phyloP scores from a whole-genome alignment of 192 early-diverging fungal species.

The Podila epicladia region DNA sequence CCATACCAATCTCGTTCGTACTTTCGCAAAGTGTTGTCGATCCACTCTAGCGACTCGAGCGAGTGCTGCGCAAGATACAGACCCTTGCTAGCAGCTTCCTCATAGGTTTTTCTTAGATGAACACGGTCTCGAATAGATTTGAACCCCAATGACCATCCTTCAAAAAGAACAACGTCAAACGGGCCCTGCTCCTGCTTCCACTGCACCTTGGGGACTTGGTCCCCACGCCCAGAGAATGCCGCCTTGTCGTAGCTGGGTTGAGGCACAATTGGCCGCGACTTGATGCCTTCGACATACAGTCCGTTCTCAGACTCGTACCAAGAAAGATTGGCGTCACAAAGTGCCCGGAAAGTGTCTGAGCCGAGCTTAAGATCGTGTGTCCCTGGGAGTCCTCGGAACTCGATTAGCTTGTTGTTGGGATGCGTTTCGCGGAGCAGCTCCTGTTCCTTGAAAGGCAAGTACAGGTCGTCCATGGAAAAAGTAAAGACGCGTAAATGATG shows the following conservation, averaged over 20 bases:
- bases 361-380: slow-evolving; percentile 87
- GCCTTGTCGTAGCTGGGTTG: slow-evolving; percentile 90
- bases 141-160: slow-evolving; percentile 95
- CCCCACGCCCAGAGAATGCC: slow-evolving; percentile 78
- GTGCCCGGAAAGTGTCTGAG: slow-evolving; percentile 53
- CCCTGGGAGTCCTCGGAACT: slow-evolving; percentile 88
- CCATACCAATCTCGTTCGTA: slow-evolving; percentile 72
- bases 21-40: slow-evolving; percentile 59
- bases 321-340: slow-evolving; percentile 45
- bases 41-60: slow-evolving; percentile 49
- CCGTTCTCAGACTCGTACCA: not conserved
- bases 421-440: slow-evolving; percentile 48
- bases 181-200: slow-evolving; percentile 69
- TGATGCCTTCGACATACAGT: not conserved
- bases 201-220: slow-evolving; percentile 65
- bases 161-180: slow-evolving; percentile 86
- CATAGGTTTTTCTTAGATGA: slow-evolving; percentile 26
- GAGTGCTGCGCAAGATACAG: slow-evolving; percentile 46
- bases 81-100: slow-evolving; percentile 5
- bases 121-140: slow-evolving; percentile 57
- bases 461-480: slow-evolving; percentile 90
- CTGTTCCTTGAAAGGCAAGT: slow-evolving; percentile 79
- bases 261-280: slow-evolving; percentile 24
- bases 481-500: slow-evolving; percentile 64
- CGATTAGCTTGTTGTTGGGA: slow-evolving; percentile 74